Percentiles rank a stretch among this genome's conserved stretches.
These are phyloP conservation scores for Penicillium griseofulvum DNA, from an alignment of 2,329 filamentous ascomycete species.

Conservation along the genomic window DNA sequence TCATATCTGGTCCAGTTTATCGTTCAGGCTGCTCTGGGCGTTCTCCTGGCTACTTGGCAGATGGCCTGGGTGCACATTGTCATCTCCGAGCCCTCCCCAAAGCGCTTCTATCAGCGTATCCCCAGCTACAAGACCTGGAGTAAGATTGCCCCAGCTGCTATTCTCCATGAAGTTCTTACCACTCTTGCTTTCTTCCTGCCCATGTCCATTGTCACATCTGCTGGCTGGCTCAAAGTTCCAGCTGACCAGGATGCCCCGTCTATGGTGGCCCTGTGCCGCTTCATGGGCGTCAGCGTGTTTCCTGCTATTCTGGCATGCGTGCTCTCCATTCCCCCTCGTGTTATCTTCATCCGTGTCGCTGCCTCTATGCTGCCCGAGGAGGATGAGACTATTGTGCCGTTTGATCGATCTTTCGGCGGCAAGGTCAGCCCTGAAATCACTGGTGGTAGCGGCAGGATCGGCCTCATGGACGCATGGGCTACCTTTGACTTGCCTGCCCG, in stretches of 20 bases:
- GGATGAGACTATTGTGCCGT: slow-evolving; percentile 80
- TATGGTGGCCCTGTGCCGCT: slow-evolving; percentile 38
- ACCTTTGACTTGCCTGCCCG: slow-evolving; percentile 72
- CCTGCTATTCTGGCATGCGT: slow-evolving; percentile 55
- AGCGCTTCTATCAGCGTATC: slow-evolving; percentile 67
- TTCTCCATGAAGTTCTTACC: slow-evolving; percentile 60
- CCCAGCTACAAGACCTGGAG: slow-evolving; percentile 64
- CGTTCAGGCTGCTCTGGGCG: slow-evolving; percentile 55
- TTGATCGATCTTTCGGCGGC: slow-evolving; percentile 82
- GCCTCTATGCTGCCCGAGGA: slow-evolving; percentile 80
- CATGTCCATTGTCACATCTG: slow-evolving; percentile 51
- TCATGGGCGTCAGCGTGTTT: slow-evolving; percentile 36
- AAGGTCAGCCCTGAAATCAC: slow-evolving; percentile 71
- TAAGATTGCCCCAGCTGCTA: slow-evolving; percentile 67
- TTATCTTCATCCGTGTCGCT: slow-evolving; percentile 78
- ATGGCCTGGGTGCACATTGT: slow-evolving; percentile 84
- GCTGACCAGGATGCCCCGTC: slow-evolving; percentile 34
- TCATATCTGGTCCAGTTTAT: slow-evolving; percentile 48
- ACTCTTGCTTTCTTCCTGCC: slow-evolving; percentile 44
- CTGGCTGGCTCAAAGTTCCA: slow-evolving; percentile 35
- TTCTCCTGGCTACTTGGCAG: slow-evolving; percentile 66
- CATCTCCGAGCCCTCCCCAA: slow-evolving; percentile 66
- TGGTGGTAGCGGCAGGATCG: slow-evolving; percentile 68
- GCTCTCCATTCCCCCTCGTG: slow-evolving; percentile 70
- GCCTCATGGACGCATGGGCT: slow-evolving; percentile 73